Percentiles rank a stretch among this genome's conserved stretches.
phyloP scores from a whole-genome alignment of 768 basidiomycete genomes.

The Leccinum fibrillosum region DNA sequence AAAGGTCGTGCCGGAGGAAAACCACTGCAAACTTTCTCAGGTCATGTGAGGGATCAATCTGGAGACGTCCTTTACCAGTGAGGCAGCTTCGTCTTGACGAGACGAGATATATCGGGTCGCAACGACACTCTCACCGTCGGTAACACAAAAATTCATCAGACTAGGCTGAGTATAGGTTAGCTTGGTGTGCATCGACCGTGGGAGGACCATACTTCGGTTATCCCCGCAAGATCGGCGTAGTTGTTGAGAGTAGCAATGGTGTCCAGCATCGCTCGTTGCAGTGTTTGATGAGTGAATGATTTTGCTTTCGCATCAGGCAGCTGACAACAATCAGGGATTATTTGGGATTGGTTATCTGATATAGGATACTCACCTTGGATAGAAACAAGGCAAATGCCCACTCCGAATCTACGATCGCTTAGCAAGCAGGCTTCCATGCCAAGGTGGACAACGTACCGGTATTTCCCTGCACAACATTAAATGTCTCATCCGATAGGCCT shows the following conservation, averaged over 20 bases:
- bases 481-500: slow-evolving; percentile 77
- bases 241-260: slow-evolving; percentile 80
- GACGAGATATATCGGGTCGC: slow-evolving; percentile 96
- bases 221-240: slow-evolving; percentile 67
- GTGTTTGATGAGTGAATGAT: slow-evolving; percentile 64
- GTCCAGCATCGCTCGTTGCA: slow-evolving; percentile 84
- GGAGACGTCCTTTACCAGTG: slow-evolving; percentile 50
- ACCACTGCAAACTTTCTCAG: slow-evolving; percentile 56
- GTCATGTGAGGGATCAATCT: background rate
- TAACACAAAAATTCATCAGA: slow-evolving; percentile 93
- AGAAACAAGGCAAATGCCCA: slow-evolving; percentile 95
- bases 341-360: background rate
- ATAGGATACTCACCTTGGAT: slow-evolving; percentile 54
- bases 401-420: slow-evolving; percentile 69
- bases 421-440: background rate
- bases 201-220: slow-evolving; percentile 56
- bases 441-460: slow-evolving; percentile 54
- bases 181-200: background rate
- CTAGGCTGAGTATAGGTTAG: slow-evolving; percentile 54
- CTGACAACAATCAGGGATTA: slow-evolving; percentile 37
- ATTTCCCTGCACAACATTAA: slow-evolving; percentile 86
- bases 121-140: slow-evolving; percentile 91
- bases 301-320: slow-evolving; percentile 76
- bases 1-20: slow-evolving; percentile 92
- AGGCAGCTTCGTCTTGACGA: slow-evolving; percentile 87